Percentiles rank a stretch among this genome's conserved stretches.
These are phyloP conservation scores for Cystobasidium tubakii DNA, from an alignment of 768 basidiomycete species.

Conservation along the genomic window DNA sequence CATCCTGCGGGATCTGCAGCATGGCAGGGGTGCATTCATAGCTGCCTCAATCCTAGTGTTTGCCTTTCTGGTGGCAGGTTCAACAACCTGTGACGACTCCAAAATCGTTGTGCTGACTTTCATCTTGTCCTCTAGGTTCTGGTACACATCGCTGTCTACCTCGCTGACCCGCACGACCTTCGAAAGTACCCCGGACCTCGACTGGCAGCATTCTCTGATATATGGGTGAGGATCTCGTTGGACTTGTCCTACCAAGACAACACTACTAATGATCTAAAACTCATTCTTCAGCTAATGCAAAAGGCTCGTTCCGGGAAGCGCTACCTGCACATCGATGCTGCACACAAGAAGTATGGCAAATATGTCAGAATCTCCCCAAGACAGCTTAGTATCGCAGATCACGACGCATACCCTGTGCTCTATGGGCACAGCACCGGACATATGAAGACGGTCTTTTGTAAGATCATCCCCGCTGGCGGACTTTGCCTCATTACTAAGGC, in stretches of 20 bases:
- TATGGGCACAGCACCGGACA: constrained; percentile 85
- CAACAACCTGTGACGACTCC: too few species aligned
- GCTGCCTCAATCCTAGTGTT: too few species aligned
- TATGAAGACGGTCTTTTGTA: constrained; percentile 69
- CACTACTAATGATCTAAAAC: not conserved
- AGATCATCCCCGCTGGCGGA: not conserved
- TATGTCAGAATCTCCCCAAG: constrained; percentile 56
- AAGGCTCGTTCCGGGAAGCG: constrained; percentile 63
- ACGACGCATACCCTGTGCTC: constrained; percentile 65
- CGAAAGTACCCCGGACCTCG: constrained; percentile 63
- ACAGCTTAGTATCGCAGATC: constrained; percentile 69
- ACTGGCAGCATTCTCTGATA: constrained; percentile 1
- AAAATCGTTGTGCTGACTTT: too few species aligned
- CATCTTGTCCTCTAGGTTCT: constrained; percentile 35
- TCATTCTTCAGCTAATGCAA: constrained; percentile 53
- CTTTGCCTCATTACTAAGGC: not conserved
- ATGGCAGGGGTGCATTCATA: too few species aligned
- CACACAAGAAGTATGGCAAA: constrained; percentile 68
- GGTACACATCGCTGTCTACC: constrained; percentile 54
- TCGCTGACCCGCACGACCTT: constrained; percentile 58
- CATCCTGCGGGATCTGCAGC: too few species aligned
- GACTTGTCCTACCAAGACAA: not conserved
- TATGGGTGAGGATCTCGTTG: constrained; percentile 9
- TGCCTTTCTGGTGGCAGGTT: too few species aligned
- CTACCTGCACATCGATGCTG: constrained; percentile 64